phyloP scores from a whole-genome alignment of 2,329 filamentous ascomycete species.

The Exophiala sp. region DNA sequence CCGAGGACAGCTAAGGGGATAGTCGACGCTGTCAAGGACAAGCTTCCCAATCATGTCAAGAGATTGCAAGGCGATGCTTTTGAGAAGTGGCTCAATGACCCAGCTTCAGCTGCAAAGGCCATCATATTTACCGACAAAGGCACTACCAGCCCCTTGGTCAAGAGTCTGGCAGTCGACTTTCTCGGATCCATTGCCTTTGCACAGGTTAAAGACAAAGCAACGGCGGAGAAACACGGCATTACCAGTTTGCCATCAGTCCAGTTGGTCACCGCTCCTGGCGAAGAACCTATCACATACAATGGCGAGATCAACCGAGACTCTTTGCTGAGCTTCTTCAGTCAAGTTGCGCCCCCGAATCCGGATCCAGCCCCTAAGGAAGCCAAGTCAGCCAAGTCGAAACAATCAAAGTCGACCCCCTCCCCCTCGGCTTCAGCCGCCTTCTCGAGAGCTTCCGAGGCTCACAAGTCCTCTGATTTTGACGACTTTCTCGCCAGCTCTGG shows the following conservation, averaged over 20 bases:
- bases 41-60: constrained; percentile 89
- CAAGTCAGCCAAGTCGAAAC: constrained; percentile 32
- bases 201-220: constrained; percentile 80
- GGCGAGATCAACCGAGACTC: constrained; percentile 82
- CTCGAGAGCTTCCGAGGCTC: constrained; percentile 50
- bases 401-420: constrained; percentile 39
- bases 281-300: constrained; percentile 68
- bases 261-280: constrained; percentile 68
- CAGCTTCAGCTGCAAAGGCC: constrained; percentile 71
- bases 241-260: constrained; percentile 75
- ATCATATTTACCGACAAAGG: constrained; percentile 94
- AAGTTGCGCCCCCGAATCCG: constrained; percentile 74
- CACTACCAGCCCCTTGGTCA: constrained; percentile 75
- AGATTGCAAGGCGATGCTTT: constrained; percentile 75
- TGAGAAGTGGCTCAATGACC: constrained; percentile 66
- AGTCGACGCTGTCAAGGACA: constrained; percentile 76
- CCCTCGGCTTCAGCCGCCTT: constrained; percentile 48
- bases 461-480: constrained; percentile 49
- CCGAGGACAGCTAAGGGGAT: constrained; percentile 80
- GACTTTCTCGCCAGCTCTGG: constrained; percentile 48
- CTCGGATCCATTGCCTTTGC: constrained; percentile 73
- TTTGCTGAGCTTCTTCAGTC: constrained; percentile 77
- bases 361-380: constrained; percentile 57
- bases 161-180: constrained; percentile 86
- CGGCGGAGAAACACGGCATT: constrained; percentile 69